Conservation (phyloP, 805 yeast species). For the Blastobotrys parvus region DNA sequence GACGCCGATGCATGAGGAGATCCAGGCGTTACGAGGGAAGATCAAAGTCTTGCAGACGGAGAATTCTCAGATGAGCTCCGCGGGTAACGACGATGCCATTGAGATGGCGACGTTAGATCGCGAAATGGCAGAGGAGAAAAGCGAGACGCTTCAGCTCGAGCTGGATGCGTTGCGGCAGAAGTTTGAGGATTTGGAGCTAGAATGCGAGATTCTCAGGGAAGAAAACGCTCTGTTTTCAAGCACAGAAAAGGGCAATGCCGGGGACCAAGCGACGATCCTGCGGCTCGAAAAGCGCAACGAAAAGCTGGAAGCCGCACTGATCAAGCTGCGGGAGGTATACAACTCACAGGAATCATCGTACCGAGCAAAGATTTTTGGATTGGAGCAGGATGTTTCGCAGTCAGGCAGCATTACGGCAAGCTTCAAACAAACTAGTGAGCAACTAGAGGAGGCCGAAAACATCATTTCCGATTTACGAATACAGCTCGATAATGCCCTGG, state of each 20-base stretch:
- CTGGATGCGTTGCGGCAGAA: constrained; percentile 14
- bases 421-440: constrained; percentile 11
- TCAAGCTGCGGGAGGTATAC: constrained; percentile 27
- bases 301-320: constrained; percentile 37
- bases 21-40: constrained; percentile 17
- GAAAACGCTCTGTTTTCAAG: constrained; percentile 14
- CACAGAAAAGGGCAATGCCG: neutral
- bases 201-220: constrained; percentile 22
- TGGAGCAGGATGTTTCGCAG: constrained; percentile 13
- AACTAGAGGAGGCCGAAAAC: constrained; percentile 12
- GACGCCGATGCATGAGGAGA: constrained; percentile 24
- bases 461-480: constrained; percentile 17
- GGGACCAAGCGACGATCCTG: constrained; percentile 1
- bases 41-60: constrained; percentile 14
- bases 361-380: constrained; percentile 13
- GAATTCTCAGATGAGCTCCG: constrained; percentile 9
- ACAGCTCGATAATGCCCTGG: constrained; percentile 28
- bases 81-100: constrained; percentile 20
- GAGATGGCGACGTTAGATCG: constrained; percentile 29
- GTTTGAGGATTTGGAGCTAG: constrained; percentile 19
- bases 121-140: constrained; percentile 31
- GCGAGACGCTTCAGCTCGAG: constrained; percentile 20
- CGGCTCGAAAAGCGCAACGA: constrained; percentile 28
- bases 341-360: constrained; percentile 16
- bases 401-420: constrained; percentile 11